Evolutionary conservation across 2,329 filamentous ascomycete genomes (phyloP), one percentile per base, ranked within the genome.

Genomic region (Penicillium verrucosum): DNA sequence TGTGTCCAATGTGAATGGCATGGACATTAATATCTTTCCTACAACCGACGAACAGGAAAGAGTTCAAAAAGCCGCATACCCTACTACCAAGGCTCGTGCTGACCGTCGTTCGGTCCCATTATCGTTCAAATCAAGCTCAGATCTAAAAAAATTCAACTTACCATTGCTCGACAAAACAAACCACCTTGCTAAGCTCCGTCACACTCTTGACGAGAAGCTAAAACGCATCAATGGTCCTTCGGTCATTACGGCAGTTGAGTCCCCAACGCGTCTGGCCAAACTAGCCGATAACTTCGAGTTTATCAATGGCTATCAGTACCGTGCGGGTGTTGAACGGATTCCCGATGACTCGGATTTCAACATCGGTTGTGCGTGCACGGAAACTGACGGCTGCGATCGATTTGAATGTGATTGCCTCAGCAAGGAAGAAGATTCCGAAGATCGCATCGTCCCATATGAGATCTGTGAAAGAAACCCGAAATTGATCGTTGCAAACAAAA

Each of bases 221-320:
- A 44, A 52, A 11, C 36, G 32, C 0, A 54, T 61, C 9, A 49
- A 65, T 8, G 74, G 75, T 0, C 73, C 74, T 1, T 18, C 49
- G 0, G 68, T 75, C 18, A 65, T 59, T 3, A 54, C 73, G 30
- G 60, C 59, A 0, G 51, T 59, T 0, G 54, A 51, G 0, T 57
- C 62, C 18, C 58, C 65, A 5, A 46, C 44, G 2, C 50, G 49
- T 8, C 60, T 72, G 0, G 61, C 70, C 1, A 57, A 64, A 1
- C 64, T 72, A 11, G 65, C 67, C 0, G 54, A 68, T 0, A 74
- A 74, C 40, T 76, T 77, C 51, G 70, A 73, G n/a, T 77, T 77
- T 16, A 60, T 74, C 3, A 72, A 74, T 34, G 52, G 63, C 1
- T 75, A 77, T 48, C 71, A 71, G 37, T 54, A 75, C 4, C 67